Evolutionary conservation across 1,139 yeast genomes (phyloP).

Genomic region (Pichiaceae sp.): DNA sequence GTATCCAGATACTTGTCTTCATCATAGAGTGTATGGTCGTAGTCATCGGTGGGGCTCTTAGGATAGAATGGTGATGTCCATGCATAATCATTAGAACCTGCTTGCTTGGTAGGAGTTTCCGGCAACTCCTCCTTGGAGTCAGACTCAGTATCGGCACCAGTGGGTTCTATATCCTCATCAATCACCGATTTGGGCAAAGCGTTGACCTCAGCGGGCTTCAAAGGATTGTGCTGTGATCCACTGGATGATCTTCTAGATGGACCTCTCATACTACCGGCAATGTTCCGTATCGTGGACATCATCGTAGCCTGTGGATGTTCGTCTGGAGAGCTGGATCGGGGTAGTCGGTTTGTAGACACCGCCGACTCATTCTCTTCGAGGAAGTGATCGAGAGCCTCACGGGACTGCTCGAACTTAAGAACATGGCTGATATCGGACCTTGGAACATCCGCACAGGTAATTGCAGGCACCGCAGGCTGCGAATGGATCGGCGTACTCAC

Average conservation of each 20-base stretch:
- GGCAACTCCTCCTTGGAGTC: not conserved
- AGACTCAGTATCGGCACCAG: not conserved
- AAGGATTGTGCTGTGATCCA: not conserved
- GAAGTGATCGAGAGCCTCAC: conserved; percentile 1
- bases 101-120: not conserved
- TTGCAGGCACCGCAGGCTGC: conserved; percentile 50
- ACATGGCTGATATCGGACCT: conserved; percentile 2
- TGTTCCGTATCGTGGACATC: conserved; percentile 13
- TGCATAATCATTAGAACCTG: not conserved
- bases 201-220: too few species aligned
- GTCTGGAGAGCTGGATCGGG: not conserved
- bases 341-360: conserved; percentile 5
- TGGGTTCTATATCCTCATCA: not conserved
- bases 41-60: conserved; percentile 8
- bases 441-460: conserved; percentile 41
- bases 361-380: not conserved
- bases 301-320: conserved; percentile 5
- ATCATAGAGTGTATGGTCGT: conserved; percentile 28
- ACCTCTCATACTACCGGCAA: conserved; percentile 8
- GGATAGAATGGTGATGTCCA: not conserved
- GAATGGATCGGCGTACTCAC: conserved; percentile 27
- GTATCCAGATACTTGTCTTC: conserved; percentile 35
- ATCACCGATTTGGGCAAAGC: not conserved
- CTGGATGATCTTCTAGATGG: not conserved
- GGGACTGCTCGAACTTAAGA: not conserved